Conservation (phyloP, 2,329 filamentous ascomycete genomes). For the Xylaria hypoxylon region DNA sequence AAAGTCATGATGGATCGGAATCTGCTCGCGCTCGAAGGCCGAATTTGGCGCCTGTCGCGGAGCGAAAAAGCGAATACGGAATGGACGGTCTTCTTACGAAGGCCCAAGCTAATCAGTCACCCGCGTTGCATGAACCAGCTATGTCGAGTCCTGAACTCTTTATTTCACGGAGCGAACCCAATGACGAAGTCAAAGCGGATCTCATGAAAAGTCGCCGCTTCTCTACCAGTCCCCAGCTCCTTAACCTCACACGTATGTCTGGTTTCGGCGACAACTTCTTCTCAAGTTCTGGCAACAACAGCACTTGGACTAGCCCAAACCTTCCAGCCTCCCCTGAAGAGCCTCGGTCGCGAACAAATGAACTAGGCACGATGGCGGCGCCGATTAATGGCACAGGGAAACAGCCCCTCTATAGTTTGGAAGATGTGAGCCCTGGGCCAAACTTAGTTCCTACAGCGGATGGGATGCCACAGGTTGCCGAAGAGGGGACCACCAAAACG, state of each 20-base stretch:
- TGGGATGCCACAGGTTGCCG: constrained; percentile 25
- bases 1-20: constrained; percentile 54
- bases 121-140: constrained; percentile 11
- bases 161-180: constrained; percentile 9
- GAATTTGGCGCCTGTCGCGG: constrained; percentile 64
- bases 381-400: constrained; percentile 18
- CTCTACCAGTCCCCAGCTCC: constrained; percentile 68
- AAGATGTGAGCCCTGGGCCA: constrained; percentile 40
- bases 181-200: constrained; percentile 31
- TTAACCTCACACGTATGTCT: constrained; percentile 69
- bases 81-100: constrained; percentile 57
- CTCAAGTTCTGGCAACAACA: constrained; percentile 49
- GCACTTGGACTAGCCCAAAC: constrained; percentile 12
- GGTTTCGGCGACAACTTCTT: constrained; percentile 71
- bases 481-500: constrained; percentile 2
- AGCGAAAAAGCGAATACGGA: constrained; percentile 70
- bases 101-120: constrained; percentile 25
- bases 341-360: not conserved
- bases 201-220: constrained; percentile 47
- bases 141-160: constrained; percentile 11
- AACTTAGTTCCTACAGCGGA: constrained; percentile 34
- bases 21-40: constrained; percentile 54
- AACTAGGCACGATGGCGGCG: not conserved
- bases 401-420: constrained; percentile 39
- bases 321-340: constrained; percentile 13